phyloP scores from a whole-genome alignment of 176 grass and related monocot species.

The Ampelocalamus luodianensis region DNA sequence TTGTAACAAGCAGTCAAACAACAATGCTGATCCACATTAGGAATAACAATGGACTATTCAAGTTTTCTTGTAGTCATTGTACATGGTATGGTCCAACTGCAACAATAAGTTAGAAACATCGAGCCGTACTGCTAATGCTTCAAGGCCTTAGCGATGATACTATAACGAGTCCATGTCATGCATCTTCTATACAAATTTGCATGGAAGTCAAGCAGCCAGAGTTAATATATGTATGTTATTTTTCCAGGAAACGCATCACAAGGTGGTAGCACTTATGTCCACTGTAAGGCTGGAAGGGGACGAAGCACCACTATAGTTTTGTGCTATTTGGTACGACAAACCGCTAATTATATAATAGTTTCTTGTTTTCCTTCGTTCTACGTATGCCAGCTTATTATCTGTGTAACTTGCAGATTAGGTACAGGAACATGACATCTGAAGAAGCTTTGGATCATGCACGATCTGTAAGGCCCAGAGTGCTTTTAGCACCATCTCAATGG shows the following conservation, averaged over 20 bases:
- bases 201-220: not conserved
- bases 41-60: not conserved
- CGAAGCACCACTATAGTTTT: constrained; percentile 85
- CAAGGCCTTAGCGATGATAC: not conserved
- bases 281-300: constrained; percentile 95
- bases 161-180: not conserved
- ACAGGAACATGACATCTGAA: constrained; percentile 73
- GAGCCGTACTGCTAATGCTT: not conserved
- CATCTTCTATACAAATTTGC: not conserved
- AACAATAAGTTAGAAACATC: not conserved
- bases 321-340: constrained; percentile 74
- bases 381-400: not conserved
- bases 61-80: not conserved
- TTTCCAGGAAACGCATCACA: constrained; percentile 59
- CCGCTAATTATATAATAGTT: not conserved
- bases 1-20: not conserved
- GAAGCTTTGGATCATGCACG: constrained; percentile 65
- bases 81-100: not conserved
- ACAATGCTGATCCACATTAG: not conserved
- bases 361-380: not conserved
- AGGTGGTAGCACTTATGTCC: constrained; percentile 75
- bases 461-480: constrained; percentile 69
- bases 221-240: not conserved
- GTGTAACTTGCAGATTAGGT: constrained; percentile 63
- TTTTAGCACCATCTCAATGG: constrained; percentile 69